These are phyloP conservation scores for Trametes coccinea DNA, from an alignment of 768 basidiomycete species.

Conservation along the genomic window DNA sequence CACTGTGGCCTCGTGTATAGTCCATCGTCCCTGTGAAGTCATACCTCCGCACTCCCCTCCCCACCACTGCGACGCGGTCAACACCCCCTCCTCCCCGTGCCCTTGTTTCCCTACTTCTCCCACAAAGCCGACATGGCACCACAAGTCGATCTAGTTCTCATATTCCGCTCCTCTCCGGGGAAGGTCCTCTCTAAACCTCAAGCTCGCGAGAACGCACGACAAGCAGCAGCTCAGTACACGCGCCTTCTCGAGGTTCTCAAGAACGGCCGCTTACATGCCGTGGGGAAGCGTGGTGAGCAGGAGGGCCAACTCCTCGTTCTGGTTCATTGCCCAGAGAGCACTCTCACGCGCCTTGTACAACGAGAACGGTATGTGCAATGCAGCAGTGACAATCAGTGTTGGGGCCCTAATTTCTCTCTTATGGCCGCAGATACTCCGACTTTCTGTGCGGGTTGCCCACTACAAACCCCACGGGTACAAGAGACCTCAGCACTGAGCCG, in stretches of 20 bases:
- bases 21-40: slow-evolving; percentile 18
- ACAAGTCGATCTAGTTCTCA: slow-evolving; percentile 71
- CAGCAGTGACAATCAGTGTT: too few species aligned
- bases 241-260: slow-evolving; percentile 61
- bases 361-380: slow-evolving; percentile 63
- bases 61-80: background rate
- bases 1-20: slow-evolving; percentile 16
- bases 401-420: background rate
- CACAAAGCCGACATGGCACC: slow-evolving; percentile 37
- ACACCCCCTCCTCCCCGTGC: background rate
- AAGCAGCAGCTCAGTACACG: slow-evolving; percentile 69
- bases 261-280: slow-evolving; percentile 64
- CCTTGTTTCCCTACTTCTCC: background rate
- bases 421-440: slow-evolving; percentile 58
- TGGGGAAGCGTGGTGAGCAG: slow-evolving; percentile 75
- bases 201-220: slow-evolving; percentile 58
- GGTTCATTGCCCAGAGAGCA: slow-evolving; percentile 63
- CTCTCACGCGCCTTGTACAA: slow-evolving; percentile 64
- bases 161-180: slow-evolving; percentile 59
- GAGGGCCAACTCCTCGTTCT: slow-evolving; percentile 77
- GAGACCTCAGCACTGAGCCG: slow-evolving; percentile 45
- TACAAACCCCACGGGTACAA: slow-evolving; percentile 42
- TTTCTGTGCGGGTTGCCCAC: slow-evolving; percentile 76
- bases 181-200: slow-evolving; percentile 59
- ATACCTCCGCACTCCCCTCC: slow-evolving; percentile 8